Conservation (phyloP, 768 basidiomycete species). For the Pleurotus sapidus region DNA sequence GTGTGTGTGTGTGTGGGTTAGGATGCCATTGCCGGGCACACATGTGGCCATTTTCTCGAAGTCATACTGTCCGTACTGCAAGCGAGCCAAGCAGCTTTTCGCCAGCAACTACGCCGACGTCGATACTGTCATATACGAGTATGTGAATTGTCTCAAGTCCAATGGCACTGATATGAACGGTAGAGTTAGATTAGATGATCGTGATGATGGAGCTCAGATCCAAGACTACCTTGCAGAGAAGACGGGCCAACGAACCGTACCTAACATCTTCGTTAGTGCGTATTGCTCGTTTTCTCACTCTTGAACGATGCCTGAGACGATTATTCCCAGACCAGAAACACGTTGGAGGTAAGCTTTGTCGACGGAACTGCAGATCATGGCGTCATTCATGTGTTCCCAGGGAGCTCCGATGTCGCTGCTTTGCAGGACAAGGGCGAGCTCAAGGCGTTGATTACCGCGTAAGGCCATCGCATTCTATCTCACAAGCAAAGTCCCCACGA, state of each 20-base stretch:
- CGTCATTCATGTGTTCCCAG: background rate
- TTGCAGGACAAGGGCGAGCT: background rate
- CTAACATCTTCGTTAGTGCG: conserved; percentile 60
- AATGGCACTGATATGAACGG: background rate
- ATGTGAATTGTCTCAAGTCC: conserved; percentile 9
- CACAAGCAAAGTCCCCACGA: background rate
- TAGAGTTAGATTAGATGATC: conserved; percentile 37
- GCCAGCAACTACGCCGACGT: conserved; percentile 19
- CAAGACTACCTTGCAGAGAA: conserved; percentile 48
- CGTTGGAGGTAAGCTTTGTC: conserved; percentile 4
- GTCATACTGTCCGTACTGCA: conserved; percentile 35
- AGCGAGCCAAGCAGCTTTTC: conserved; percentile 32
- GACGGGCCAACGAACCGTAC: conserved; percentile 54
- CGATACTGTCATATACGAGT: conserved; percentile 30
- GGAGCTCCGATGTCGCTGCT: background rate
- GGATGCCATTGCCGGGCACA: conserved; percentile 30
- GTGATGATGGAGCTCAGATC: conserved; percentile 42
- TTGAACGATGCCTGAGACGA: background rate
- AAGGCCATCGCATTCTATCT: background rate
- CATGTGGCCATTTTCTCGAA: conserved; percentile 45
- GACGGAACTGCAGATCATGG: background rate
- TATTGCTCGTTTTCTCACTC: background rate
- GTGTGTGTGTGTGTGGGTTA: too few relatives aligned
- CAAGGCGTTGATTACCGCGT: background rate
- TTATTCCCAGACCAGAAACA: conserved; percentile 5